A percentile compares a stretch with the other conserved stretches of the same genome.
phyloP scores from a whole-genome alignment of 2,329 filamentous ascomycete species.

The Aspergillus ochraceoroseus region DNA sequence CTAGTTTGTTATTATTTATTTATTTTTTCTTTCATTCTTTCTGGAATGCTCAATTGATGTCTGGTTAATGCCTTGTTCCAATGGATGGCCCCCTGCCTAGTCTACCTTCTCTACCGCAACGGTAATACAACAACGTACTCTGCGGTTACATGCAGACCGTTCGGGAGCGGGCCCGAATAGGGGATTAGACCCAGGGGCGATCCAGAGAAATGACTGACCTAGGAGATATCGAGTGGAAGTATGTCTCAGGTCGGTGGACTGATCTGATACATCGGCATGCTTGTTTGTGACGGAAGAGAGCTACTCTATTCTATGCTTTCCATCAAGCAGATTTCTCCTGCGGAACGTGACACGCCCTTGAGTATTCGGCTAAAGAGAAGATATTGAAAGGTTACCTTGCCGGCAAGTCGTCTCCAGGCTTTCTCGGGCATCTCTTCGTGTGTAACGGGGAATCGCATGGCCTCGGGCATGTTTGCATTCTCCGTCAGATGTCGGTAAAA shows the following conservation, averaged over 20 bases:
- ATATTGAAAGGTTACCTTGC: slow-evolving; percentile 2
- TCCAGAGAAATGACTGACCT: slow-evolving; percentile 10
- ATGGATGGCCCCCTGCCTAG: too few species aligned
- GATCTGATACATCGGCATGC: slow-evolving; percentile 2
- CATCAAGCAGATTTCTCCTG: background rate
- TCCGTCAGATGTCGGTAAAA: slow-evolving; percentile 15
- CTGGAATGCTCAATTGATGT: slow-evolving; percentile 1
- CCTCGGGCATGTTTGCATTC: slow-evolving; percentile 17
- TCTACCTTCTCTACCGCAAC: slow-evolving; percentile 8
- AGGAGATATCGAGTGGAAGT: too few species aligned
- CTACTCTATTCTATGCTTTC: background rate
- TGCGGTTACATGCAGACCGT: slow-evolving; percentile 22
- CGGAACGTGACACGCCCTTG: background rate
- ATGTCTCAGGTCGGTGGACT: too few species aligned
- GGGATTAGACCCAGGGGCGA: slow-evolving; percentile 15
- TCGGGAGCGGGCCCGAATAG: slow-evolving; percentile 21
- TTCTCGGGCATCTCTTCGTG: slow-evolving; percentile 9
- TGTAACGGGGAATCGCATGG: slow-evolving; percentile 19
- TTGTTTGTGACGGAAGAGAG: slow-evolving; percentile 9
- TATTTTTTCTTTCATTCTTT: background rate
- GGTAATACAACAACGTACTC: slow-evolving; percentile 25
- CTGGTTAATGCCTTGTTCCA: slow-evolving; percentile 4
- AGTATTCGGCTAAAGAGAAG: background rate
- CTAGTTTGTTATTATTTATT: too few species aligned
- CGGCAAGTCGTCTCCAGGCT: background rate